phyloP scores from a whole-genome alignment of 768 basidiomycete genomes.

The Panaeolus cyanescens region DNA sequence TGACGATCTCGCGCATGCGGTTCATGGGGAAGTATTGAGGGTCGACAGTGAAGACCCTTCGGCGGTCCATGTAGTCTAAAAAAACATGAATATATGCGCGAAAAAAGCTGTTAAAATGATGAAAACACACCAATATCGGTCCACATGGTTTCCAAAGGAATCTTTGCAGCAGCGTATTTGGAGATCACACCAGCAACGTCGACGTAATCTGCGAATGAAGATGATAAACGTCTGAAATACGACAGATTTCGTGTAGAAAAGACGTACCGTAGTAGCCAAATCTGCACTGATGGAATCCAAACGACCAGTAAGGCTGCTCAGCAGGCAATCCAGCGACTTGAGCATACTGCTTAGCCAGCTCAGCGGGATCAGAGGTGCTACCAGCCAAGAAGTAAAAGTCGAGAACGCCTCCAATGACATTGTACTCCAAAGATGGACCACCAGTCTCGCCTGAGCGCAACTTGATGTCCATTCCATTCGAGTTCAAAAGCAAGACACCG shows the following conservation, averaged over 20 bases:
- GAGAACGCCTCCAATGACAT: slow-evolving; percentile 74
- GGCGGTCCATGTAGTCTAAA: slow-evolving; percentile 67
- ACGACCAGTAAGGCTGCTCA: slow-evolving; percentile 75
- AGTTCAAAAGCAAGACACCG: slow-evolving; percentile 69
- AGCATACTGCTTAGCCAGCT: slow-evolving; percentile 69
- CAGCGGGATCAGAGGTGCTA: slow-evolving; percentile 55
- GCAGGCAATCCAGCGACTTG: slow-evolving; percentile 66
- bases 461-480: slow-evolving; percentile 81
- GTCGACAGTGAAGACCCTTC: slow-evolving; percentile 71
- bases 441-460: slow-evolving; percentile 43
- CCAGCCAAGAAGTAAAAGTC: slow-evolving; percentile 83
- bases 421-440: slow-evolving; percentile 62
- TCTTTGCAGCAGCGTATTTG: slow-evolving; percentile 59
- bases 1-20: slow-evolving; percentile 66
- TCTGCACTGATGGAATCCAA: slow-evolving; percentile 74
- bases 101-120: not conserved
- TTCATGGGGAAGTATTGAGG: slow-evolving; percentile 65
- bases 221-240: too few species aligned
- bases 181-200: slow-evolving; percentile 63
- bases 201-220: slow-evolving; percentile 68
- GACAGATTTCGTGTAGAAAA: not conserved
- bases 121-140: slow-evolving; percentile 63
- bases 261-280: slow-evolving; percentile 63
- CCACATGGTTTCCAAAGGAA: slow-evolving; percentile 81
- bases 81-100: not conserved